These are phyloP conservation scores for Hymenoscyphus salicellus DNA, from an alignment of 2,329 filamentous ascomycete genomes.

Conservation along the genomic window DNA sequence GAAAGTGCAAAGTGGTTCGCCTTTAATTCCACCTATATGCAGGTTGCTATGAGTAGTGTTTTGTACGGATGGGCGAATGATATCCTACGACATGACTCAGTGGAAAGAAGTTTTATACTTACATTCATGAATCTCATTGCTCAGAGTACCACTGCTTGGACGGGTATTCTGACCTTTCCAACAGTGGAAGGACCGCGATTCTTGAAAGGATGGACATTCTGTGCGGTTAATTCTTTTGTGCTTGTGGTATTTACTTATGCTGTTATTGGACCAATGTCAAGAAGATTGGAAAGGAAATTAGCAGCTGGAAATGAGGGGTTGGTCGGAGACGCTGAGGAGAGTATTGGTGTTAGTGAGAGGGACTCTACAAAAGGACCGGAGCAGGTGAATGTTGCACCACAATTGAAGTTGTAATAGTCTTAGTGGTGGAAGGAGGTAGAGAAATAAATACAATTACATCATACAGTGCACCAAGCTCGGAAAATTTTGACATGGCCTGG, in stretches of 20 bases:
- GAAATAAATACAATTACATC: too few species aligned
- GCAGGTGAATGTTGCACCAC: not conserved
- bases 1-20: slow-evolving; percentile 54
- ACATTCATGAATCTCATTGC: slow-evolving; percentile 44
- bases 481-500: too few species aligned
- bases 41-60: slow-evolving; percentile 46
- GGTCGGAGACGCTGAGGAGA: not conserved
- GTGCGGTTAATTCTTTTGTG: slow-evolving; percentile 34
- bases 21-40: slow-evolving; percentile 44
- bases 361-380: not conserved
- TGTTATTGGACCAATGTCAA: slow-evolving; percentile 19
- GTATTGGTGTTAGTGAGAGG: not conserved
- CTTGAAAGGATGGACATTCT: slow-evolving; percentile 40
- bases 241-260: slow-evolving; percentile 31
- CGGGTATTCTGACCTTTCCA: slow-evolving; percentile 45
- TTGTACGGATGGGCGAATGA: slow-evolving; percentile 49
- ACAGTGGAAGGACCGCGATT: slow-evolving; percentile 45
- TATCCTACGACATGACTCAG: slow-evolving; percentile 39
- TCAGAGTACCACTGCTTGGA: slow-evolving; percentile 49
- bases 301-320: not conserved
- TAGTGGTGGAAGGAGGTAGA: not conserved
- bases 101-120: slow-evolving; percentile 43
- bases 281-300: slow-evolving; percentile 17
- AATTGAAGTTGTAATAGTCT: not conserved
- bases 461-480: too few species aligned